These are phyloP conservation scores for Terana coerulea DNA, from an alignment of 768 basidiomycete genomes.

Conservation along the genomic window DNA sequence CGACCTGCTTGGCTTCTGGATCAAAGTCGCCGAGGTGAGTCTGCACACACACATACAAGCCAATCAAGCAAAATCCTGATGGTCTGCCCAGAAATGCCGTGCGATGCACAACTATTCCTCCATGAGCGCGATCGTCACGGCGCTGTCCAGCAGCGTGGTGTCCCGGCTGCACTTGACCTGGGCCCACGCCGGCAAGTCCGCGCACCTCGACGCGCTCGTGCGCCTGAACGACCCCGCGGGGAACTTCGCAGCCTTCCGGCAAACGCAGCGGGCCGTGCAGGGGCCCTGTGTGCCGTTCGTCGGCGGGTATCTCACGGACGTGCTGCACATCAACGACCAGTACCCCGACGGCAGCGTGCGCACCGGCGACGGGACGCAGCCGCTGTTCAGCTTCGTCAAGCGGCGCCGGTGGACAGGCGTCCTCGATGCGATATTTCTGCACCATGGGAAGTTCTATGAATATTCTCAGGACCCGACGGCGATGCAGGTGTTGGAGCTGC, in stretches of 20 bases:
- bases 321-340: constrained; percentile 52
- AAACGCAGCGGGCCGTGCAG: constrained; percentile 35
- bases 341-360: constrained; percentile 34
- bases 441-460: constrained; percentile 50
- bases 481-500: constrained; percentile 43
- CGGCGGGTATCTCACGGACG: constrained; percentile 56
- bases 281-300: constrained; percentile 69
- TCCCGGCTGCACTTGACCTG: constrained; percentile 58
- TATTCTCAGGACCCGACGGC: constrained; percentile 44
- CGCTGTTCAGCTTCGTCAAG: constrained; percentile 45
- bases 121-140: constrained; percentile 62
- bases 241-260: constrained; percentile 54
- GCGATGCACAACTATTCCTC: constrained; percentile 62
- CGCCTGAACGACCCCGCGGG: constrained; percentile 57
- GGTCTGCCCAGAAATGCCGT: constrained; percentile 52
- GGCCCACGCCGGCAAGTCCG: constrained; percentile 55
- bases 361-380: constrained; percentile 12
- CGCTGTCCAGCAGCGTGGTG: constrained; percentile 56
- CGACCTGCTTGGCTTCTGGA: constrained; percentile 67
- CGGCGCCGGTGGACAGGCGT: constrained; percentile 55
- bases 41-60: not conserved
- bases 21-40: constrained; percentile 72
- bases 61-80: not conserved
- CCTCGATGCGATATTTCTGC: constrained; percentile 50
- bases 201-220: constrained; percentile 46